Conservation (phyloP, 768 basidiomycete genomes). For the Hericium rajendrae region DNA sequence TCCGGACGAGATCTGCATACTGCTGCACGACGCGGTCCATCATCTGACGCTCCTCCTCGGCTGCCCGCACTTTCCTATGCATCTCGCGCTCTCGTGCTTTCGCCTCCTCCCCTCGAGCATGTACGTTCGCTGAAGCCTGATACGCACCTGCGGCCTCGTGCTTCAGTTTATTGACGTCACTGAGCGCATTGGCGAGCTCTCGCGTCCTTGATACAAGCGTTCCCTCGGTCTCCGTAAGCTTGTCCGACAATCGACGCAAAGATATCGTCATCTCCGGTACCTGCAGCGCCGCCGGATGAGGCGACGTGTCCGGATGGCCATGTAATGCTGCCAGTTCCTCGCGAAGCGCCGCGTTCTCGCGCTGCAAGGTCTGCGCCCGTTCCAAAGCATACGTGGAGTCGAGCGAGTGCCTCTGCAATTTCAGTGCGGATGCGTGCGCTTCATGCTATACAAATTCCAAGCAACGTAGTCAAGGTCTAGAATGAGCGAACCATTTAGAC, state of each 20-base stretch:
- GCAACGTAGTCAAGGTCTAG: background rate
- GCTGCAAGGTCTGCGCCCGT: constrained; percentile 38
- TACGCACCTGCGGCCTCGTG: constrained; percentile 42
- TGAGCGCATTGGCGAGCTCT: constrained; percentile 34
- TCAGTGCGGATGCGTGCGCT: constrained; percentile 53
- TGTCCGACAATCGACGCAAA: constrained; percentile 57
- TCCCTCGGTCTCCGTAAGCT: constrained; percentile 53
- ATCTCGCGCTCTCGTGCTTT: constrained; percentile 40
- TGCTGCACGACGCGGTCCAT: constrained; percentile 58
- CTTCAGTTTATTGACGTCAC: constrained; percentile 34
- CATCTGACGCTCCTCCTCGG: constrained; percentile 52
- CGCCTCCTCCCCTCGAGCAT: constrained; percentile 45
- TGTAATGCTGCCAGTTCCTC: constrained; percentile 50
- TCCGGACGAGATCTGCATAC: constrained; percentile 67
- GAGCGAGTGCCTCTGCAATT: constrained; percentile 53
- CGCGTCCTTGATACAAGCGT: constrained; percentile 38
- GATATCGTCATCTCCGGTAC: constrained; percentile 55
- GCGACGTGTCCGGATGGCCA: constrained; percentile 36
- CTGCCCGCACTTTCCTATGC: constrained; percentile 32
- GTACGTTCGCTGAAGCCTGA: constrained; percentile 41
- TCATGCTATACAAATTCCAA: constrained; percentile 45
- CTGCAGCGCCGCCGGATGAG: constrained; percentile 28
- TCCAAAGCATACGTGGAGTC: constrained; percentile 41
- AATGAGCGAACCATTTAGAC: background rate
- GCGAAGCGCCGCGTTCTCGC: constrained; percentile 47